phyloP scores from a whole-genome alignment of 495 filamentous ascomycete genomes.

The Aspergillus incahuasiensis region DNA sequence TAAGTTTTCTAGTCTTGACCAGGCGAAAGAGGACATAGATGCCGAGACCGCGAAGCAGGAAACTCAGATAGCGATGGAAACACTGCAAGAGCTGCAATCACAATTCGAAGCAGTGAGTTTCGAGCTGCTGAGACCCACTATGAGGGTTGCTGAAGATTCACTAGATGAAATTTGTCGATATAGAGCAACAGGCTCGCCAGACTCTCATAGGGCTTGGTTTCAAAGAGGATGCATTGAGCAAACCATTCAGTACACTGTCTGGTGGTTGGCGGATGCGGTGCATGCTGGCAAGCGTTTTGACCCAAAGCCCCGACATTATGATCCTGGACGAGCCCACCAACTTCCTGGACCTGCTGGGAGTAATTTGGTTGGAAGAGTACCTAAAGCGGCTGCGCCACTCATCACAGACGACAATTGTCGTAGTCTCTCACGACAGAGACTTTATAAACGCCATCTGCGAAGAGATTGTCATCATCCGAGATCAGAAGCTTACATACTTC shows the following conservation, averaged over 20 bases:
- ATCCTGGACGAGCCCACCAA: slow-evolving; percentile 88
- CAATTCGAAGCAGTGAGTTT: slow-evolving; percentile 44
- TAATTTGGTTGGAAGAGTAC: slow-evolving; percentile 75
- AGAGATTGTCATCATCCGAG: slow-evolving; percentile 69
- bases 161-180: slow-evolving; percentile 40
- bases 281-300: slow-evolving; percentile 60
- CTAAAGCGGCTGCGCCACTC: slow-evolving; percentile 48
- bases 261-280: slow-evolving; percentile 78
- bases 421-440: slow-evolving; percentile 77
- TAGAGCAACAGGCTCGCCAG: slow-evolving; percentile 56
- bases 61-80: slow-evolving; percentile 57
- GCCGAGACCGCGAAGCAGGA: slow-evolving; percentile 52
- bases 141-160: neutral
- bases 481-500: slow-evolving; percentile 46
- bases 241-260: slow-evolving; percentile 59
- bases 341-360: slow-evolving; percentile 74
- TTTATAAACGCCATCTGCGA: slow-evolving; percentile 69
- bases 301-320: slow-evolving; percentile 69
- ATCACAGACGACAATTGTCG: slow-evolving; percentile 47
- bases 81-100: slow-evolving; percentile 58
- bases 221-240: slow-evolving; percentile 51
- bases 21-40: slow-evolving; percentile 51
- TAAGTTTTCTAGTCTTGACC: slow-evolving; percentile 40
- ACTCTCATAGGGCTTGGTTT: slow-evolving; percentile 71
- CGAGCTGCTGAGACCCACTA: neutral